Evolutionary conservation across 2,329 filamentous ascomycete species (phyloP), one percentile per base, ranked within the genome.

Genomic region (Fusarium miscanthi): DNA sequence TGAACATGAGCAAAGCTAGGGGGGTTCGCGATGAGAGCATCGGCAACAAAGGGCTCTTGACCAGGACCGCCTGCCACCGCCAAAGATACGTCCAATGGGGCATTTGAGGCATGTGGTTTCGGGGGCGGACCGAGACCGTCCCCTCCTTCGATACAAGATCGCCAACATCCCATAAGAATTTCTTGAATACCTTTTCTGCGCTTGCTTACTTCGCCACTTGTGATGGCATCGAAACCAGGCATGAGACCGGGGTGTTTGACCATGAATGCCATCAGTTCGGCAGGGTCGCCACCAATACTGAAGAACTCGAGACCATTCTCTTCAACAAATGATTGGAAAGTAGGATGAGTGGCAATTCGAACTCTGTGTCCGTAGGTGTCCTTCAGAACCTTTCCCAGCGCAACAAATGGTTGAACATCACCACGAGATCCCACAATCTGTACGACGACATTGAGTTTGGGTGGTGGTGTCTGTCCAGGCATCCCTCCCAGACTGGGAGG

Each of bases 181-280:
- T 94, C 88, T 65, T 91, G 89, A 69, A 97, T 94, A 21, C 92
- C 93, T 70, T 88, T 90, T 35, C 94, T 87, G 35, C 93, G 87
- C 80, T 91, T 92, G 45, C 88, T 91, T 54, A 97, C 89, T 78
- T 96, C 94, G 12, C 94, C 94, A 71, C 88, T 92, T 66, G 90
- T 91, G 53, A 97, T 82, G 2, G 92, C 91, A 53, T 95, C 91
- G 65, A 95, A 89, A 2, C 92, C 92, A 3, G 94, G 94, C 91
- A 97, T 94, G 37, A 97, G 84, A 0, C 94, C 93, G 0, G 94
- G 93, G 74, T 96, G 93, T 81, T 95, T 95, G 49, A 96, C 94
- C 94, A 97, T 97, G 77, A 95, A 97, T 6, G 94, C 93, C 92
- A 94, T 94, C 46, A 94, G 84, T 76, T 93, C 88, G 3, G 90